Conservation (phyloP, 1,139 yeast species). For the Magnusiomyces suaveolens region DNA sequence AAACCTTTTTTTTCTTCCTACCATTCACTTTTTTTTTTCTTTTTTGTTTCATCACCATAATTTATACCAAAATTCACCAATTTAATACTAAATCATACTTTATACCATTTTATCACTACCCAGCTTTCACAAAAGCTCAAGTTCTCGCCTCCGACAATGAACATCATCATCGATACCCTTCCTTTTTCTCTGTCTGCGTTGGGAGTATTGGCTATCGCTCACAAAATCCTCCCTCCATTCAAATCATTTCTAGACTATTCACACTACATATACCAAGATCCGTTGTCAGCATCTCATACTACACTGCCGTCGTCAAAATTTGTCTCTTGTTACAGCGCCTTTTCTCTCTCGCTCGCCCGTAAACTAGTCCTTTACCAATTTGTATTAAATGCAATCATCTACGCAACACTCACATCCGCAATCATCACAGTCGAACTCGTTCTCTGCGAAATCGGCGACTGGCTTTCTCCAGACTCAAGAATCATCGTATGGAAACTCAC, state of each 20-base stretch:
- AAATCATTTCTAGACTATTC: not conserved
- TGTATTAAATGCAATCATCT: conserved; percentile 9
- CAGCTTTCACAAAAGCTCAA: not conserved
- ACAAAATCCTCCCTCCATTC: conserved; percentile 8
- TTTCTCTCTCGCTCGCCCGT: not conserved
- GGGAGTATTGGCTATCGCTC: conserved; percentile 9
- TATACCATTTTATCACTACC: too few species aligned
- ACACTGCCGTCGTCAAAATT: not conserved
- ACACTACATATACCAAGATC: not conserved
- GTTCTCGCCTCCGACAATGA: conserved; percentile 2
- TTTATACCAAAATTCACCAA: too few species aligned
- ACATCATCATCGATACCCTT: conserved; percentile 8
- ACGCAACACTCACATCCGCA: conserved; percentile 12
- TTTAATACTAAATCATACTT: too few species aligned
- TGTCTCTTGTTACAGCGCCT: not conserved
- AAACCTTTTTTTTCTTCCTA: too few species aligned
- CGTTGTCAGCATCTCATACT: not conserved
- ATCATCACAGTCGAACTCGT: conserved; percentile 32
- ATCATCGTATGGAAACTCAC: conserved; percentile 29
- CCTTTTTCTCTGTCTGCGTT: conserved; percentile 12
- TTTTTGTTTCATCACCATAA: too few species aligned
- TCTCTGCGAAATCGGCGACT: conserved; percentile 34
- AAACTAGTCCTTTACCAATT: conserved; percentile 7
- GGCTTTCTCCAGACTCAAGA: conserved; percentile 26
- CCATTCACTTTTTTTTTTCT: too few species aligned